Base-by-base conservation (phyloP, 1,284 basidiomycete genomes). In the Moesziomyces antarcticus region DNA sequence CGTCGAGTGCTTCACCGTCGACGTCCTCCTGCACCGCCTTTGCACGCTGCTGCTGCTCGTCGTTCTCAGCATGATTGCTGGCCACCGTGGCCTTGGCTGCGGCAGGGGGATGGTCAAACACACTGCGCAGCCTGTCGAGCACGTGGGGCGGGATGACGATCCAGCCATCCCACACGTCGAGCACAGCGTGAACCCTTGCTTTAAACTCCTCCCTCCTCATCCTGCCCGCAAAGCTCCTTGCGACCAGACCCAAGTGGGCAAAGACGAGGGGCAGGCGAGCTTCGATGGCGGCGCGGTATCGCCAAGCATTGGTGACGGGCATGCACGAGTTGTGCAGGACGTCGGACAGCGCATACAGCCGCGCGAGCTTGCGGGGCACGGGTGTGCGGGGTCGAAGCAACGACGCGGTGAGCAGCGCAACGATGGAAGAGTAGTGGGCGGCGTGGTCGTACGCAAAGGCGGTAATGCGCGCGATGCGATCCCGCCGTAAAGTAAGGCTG, bases 271-370 rank as follows among this genome's bases (percentile, higher is more conserved):
- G 63, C 9, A 83, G 52, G 18, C 66, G 66, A 4, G 56, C 22
- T 45, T 79, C 73, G 7, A 84, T 51, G 5, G 60, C 60, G 9
- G 58, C 54, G 11, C 73, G 53, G 56, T 78, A 82, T 25, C 59
- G 35, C 75, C 74, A 84, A 18, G 93, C 93, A 84, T 78, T 91
- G 2, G 92, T 91, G 10, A 94, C 88, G 4, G 93, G 87, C 5
- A 91, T 91, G 41, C 93, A 94, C 3, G 93, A 94, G 84, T 99
- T 99, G 86, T 98, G 94, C 27, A 99, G 88, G 69, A 99, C 97
- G 82, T 99, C 97, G 79, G 94, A 97, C 56, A 99, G 92, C 48
- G 97, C 89, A 85, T 97, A 91, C 25, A 99, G 89, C 9, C 97
- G 90, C 7, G 97, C 93, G 50, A 99, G 89, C 84, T 99, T 99